Conservation (phyloP, 2,329 filamentous ascomycete genomes). For the Dactylonectria macrodidyma region DNA sequence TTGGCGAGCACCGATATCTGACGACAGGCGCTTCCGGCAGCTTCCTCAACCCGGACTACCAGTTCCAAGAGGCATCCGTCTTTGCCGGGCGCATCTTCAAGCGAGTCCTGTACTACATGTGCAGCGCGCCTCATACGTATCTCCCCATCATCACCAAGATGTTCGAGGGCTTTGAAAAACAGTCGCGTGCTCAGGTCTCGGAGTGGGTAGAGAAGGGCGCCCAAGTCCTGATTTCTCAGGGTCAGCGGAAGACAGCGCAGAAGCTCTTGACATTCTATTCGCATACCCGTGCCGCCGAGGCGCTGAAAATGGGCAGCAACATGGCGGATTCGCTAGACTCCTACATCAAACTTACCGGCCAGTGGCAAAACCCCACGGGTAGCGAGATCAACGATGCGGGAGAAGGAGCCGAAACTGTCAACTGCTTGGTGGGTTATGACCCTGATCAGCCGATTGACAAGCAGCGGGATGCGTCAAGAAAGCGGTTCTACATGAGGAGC, state of each 20-base stretch:
- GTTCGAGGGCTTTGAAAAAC: constrained; percentile 32
- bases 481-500: background rate
- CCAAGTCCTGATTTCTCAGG: constrained; percentile 33
- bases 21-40: constrained; percentile 43
- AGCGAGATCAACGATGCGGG: constrained; percentile 44
- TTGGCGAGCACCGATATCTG: constrained; percentile 40
- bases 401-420: constrained; percentile 42
- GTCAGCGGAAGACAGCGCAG: constrained; percentile 34
- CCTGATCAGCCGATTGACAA: constrained; percentile 37
- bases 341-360: constrained; percentile 42
- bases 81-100: constrained; percentile 44
- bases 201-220: constrained; percentile 43
- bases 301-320: constrained; percentile 35
- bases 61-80: constrained; percentile 40
- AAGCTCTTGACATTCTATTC: constrained; percentile 42
- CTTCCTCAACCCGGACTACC: constrained; percentile 45
- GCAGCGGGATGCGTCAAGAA: background rate
- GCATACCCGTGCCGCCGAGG: constrained; percentile 38
- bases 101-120: constrained; percentile 43
- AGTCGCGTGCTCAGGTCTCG: constrained; percentile 33
- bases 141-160: constrained; percentile 37
- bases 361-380: constrained; percentile 38
- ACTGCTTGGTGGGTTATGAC: constrained; percentile 43
- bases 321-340: constrained; percentile 42
- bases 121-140: constrained; percentile 38